phyloP scores from a whole-genome alignment of 768 basidiomycete species.

The Trametes elegans region DNA sequence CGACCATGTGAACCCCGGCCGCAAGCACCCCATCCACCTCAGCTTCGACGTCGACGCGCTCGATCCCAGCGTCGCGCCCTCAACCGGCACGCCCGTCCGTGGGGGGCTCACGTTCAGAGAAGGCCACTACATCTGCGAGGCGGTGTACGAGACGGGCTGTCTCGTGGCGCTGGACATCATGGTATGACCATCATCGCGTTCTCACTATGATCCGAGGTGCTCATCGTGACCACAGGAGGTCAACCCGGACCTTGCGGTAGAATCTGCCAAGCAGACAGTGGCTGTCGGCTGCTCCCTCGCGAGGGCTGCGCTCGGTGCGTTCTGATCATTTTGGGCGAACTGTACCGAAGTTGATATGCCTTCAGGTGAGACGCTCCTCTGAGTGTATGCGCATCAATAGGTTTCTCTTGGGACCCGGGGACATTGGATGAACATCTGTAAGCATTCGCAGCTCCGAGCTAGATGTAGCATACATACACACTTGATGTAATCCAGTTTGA shows the following conservation, averaged over 20 bases:
- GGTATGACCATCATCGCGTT: constrained; percentile 41
- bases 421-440: background rate
- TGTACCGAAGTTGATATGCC: background rate
- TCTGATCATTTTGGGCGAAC: too few relatives aligned
- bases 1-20: constrained; percentile 85
- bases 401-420: too few relatives aligned
- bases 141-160: constrained; percentile 87
- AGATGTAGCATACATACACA: constrained; percentile 13
- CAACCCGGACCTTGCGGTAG: constrained; percentile 85
- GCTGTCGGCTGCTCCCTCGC: constrained; percentile 87
- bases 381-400: background rate
- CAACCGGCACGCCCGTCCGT: constrained; percentile 91
- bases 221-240: constrained; percentile 64
- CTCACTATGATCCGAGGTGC: background rate
- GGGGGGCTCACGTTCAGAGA: constrained; percentile 96
- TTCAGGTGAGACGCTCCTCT: constrained; percentile 27
- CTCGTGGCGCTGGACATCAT: constrained; percentile 93
- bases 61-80: constrained; percentile 94
- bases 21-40: constrained; percentile 86
- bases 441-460: background rate
- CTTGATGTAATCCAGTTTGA: too few relatives aligned
- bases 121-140: constrained; percentile 97
- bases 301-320: constrained; percentile 75
- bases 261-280: constrained; percentile 82
- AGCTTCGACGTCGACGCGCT: constrained; percentile 96